Evolutionary conservation across 768 basidiomycete genomes (phyloP).

Genomic region (Mycena leptocephala): DNA sequence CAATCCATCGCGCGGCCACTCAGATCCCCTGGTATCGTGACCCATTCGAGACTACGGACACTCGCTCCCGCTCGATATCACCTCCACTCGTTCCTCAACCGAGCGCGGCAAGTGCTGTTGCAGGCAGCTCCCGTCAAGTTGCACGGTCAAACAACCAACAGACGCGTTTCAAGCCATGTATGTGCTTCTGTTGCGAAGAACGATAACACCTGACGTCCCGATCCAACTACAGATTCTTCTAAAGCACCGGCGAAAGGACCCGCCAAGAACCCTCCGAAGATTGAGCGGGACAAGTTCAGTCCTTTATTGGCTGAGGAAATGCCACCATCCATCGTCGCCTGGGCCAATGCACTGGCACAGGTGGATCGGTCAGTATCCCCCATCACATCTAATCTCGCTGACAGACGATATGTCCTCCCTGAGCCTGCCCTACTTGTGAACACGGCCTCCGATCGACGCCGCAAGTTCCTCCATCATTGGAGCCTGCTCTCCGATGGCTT

Average conservation of each 20-base stretch:
- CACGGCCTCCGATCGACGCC: too few relatives aligned
- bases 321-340: too few relatives aligned
- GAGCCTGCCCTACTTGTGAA: too few relatives aligned
- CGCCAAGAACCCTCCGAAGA: neutral
- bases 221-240: too few relatives aligned
- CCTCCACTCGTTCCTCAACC: too few relatives aligned
- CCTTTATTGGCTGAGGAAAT: neutral
- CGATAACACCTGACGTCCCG: too few relatives aligned
- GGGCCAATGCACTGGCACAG: neutral
- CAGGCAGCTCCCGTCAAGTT: neutral
- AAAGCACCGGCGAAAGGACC: neutral
- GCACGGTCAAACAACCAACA: neutral
- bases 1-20: too few relatives aligned
- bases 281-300: neutral
- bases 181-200: neutral
- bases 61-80: too few relatives aligned
- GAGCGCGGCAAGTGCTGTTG: neutral
- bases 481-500: neutral
- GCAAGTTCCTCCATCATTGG: neutral
- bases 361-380: neutral
- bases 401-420: too few relatives aligned
- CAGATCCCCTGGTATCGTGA: too few relatives aligned
- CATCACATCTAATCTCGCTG: neutral
- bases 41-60: too few relatives aligned
- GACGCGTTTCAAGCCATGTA: neutral